phyloP scores from a whole-genome alignment of 768 basidiomycete genomes.

The Cystoderma amianthinum region DNA sequence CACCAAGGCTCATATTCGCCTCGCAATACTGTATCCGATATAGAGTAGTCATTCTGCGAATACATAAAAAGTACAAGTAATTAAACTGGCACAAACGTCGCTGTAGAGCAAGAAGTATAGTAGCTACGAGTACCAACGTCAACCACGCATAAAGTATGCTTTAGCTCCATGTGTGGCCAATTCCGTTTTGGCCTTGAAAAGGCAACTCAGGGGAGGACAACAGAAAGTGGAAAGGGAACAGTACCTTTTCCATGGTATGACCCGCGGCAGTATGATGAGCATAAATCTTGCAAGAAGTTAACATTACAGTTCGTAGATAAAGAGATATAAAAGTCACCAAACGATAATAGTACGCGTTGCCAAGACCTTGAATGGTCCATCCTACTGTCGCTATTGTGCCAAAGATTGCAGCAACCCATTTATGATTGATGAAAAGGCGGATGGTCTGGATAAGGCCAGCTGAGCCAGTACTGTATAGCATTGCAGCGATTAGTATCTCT shows the following conservation, averaged over 20 bases:
- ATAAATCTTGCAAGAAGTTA: constrained; percentile 49
- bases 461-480: constrained; percentile 68
- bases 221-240: constrained; percentile 4
- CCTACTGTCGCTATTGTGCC: constrained; percentile 77
- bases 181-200: constrained; percentile 72
- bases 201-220: constrained; percentile 3
- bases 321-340: constrained; percentile 37
- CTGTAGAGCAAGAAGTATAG: no score
- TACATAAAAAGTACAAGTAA: neutral
- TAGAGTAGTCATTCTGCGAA: neutral
- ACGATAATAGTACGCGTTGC: constrained; percentile 75
- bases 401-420: constrained; percentile 77
- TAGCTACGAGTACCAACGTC: no score
- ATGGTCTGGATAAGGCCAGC: constrained; percentile 95
- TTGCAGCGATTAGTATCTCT: constrained; percentile 15
- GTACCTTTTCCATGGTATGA: constrained; percentile 81
- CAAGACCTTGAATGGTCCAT: constrained; percentile 82
- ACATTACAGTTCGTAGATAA: constrained; percentile 1
- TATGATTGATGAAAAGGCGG: constrained; percentile 61
- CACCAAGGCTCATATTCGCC: neutral
- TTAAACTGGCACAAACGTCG: neutral
- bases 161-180: constrained; percentile 80
- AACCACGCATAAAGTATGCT: constrained; percentile 83
- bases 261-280: constrained; percentile 75
- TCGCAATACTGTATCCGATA: constrained; percentile 2